Evolutionary conservation across 2,329 filamentous ascomycete species (phyloP).

Genomic region (Sporothrix phasma): DNA sequence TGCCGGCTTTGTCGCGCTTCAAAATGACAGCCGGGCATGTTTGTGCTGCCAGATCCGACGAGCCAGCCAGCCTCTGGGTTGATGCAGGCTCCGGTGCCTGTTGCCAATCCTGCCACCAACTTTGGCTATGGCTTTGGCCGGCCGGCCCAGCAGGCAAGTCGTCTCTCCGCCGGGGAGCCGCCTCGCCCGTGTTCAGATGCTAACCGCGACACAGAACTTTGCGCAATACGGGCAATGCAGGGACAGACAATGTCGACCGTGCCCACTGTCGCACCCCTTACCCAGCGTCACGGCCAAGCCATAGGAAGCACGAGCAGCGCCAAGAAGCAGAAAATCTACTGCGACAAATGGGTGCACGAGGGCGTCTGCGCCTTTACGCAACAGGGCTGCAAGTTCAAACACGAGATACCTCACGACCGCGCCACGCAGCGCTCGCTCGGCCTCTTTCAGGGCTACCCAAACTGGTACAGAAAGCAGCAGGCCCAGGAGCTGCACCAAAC

Average conservation of each 20-base stretch:
- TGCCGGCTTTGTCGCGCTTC: slow-evolving; percentile 33
- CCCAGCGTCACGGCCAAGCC: not conserved
- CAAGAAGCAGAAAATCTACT: slow-evolving; percentile 59
- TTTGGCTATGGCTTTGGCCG: not conserved
- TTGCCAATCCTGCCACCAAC: not conserved
- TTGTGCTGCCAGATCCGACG: slow-evolving; percentile 31
- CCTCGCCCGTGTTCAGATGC: not conserved
- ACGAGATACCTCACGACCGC: slow-evolving; percentile 71
- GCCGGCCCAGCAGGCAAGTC: not conserved
- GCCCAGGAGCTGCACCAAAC: slow-evolving; percentile 27
- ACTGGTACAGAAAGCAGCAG: slow-evolving; percentile 49
- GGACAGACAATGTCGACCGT: not conserved
- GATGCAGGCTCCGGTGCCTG: not conserved
- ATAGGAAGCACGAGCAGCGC: slow-evolving; percentile 15
- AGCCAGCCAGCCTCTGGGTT: not conserved
- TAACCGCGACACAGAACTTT: not conserved
- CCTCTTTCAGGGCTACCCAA: slow-evolving; percentile 53
- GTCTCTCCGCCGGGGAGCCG: too few species aligned
- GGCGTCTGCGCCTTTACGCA: slow-evolving; percentile 78
- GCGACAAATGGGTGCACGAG: slow-evolving; percentile 81
- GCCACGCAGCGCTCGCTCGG: slow-evolving; percentile 59
- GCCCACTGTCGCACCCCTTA: not conserved
- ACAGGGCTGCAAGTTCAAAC: slow-evolving; percentile 80
- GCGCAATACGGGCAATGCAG: not conserved
- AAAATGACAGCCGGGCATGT: slow-evolving; percentile 34